These are phyloP conservation scores for Apiospora koreana DNA, from an alignment of 2,329 filamentous ascomycete genomes.

Conservation along the genomic window DNA sequence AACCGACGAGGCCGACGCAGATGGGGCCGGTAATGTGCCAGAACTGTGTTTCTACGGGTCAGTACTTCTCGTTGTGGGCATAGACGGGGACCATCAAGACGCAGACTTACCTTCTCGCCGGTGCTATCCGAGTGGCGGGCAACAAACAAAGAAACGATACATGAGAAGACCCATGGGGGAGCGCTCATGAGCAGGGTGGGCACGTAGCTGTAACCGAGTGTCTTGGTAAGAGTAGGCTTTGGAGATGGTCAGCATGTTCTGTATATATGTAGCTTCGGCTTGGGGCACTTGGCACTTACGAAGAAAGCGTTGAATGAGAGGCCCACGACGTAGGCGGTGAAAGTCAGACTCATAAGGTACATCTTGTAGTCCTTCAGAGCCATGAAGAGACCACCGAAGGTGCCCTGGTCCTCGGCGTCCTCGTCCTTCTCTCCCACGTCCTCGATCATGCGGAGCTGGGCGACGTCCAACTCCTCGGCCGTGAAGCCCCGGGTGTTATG, in stretches of 20 bases:
- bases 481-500: slow-evolving; percentile 59
- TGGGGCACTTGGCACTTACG: slow-evolving; percentile 29
- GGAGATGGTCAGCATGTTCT: background rate
- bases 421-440: slow-evolving; percentile 58
- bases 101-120: slow-evolving; percentile 49
- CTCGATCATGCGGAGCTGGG: slow-evolving; percentile 56
- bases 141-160: slow-evolving; percentile 54
- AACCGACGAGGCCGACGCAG: slow-evolving; percentile 53
- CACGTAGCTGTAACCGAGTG: slow-evolving; percentile 53
- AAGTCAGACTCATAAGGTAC: slow-evolving; percentile 64
- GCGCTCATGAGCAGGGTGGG: slow-evolving; percentile 57
- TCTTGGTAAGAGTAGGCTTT: slow-evolving; percentile 51
- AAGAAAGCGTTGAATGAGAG: slow-evolving; percentile 62
- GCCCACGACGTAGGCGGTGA: slow-evolving; percentile 62
- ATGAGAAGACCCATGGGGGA: slow-evolving; percentile 61
- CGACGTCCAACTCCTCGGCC: slow-evolving; percentile 57
- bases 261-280: background rate
- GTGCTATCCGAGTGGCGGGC: slow-evolving; percentile 58
- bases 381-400: slow-evolving; percentile 57
- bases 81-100: too few relatives aligned
- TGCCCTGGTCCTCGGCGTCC: slow-evolving; percentile 50
- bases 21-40: slow-evolving; percentile 60
- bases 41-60: slow-evolving; percentile 39
- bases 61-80: background rate
- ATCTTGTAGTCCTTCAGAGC: slow-evolving; percentile 62